Evolutionary conservation across 225 moss, liverwort and hornwort species (phyloP), one percentile per base, ranked within the genome.

Genomic region (Pleurozium schreberi): DNA sequence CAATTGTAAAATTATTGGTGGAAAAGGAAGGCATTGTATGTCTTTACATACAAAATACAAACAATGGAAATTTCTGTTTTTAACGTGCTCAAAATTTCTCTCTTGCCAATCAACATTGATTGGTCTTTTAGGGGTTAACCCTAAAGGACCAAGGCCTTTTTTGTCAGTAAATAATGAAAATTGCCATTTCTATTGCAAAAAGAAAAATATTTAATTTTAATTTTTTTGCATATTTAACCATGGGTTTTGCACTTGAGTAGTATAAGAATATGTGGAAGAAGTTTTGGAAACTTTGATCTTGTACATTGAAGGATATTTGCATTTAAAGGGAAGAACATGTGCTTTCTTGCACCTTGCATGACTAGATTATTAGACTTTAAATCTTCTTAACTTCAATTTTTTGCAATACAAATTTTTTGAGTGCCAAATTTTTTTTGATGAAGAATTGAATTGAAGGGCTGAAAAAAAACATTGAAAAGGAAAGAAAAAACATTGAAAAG

Each of bases 371-470:
- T 25, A 10, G 25, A 6, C 38, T 14, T 77, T 38, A 1, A 53
- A 38, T 23, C 15, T 53, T 23, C 4, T 23, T 52, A 38, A 77
- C 10, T 53, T 55, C 36, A 25, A 38, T 9, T 38, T 36, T 53
- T 36, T 76, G 14, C 14, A 14, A 53, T 53, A 6, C 1, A 23
- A 15, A 9, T 36, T 38, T 15, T 53, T n/a, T n/a, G 6, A 49
- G 11, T 53, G 5, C 9, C 36, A 77, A 34, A 22, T 0, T 3
- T 0, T 5, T 22, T 34, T 14, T 36, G 5, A 36, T 22, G 14
- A 52, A 12, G 2, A 34, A 36, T 34, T 23, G 36, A 53, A 1
- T 76, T 0, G 0, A 23, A 0, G 9, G 4, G 38, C 2, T 38
- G 18, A 55, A 55, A 18, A 18, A 55, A 8, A 49, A 0, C 6